phyloP scores from a whole-genome alignment of 2,329 filamentous ascomycete genomes.

The Epichloe elymi region DNA sequence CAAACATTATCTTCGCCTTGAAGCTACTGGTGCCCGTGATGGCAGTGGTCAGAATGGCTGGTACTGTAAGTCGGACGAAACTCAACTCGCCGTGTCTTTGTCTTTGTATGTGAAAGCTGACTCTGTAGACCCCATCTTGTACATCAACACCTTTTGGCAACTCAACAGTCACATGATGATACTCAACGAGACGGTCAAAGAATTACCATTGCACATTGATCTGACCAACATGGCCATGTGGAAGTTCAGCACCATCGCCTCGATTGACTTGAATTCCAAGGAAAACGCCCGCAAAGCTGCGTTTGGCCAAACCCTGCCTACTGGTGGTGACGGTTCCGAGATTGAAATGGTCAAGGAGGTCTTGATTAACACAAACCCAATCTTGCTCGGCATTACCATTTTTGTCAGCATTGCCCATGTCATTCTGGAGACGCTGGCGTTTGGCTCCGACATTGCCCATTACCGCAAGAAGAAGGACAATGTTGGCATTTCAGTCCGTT shows the following conservation, averaged over 20 bases:
- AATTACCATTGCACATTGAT: constrained; percentile 69
- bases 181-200: constrained; percentile 78
- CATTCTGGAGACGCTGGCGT: constrained; percentile 89
- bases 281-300: constrained; percentile 69
- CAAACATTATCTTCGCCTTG: constrained; percentile 66
- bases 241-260: constrained; percentile 80
- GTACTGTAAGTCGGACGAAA: constrained; percentile 48
- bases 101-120: constrained; percentile 8
- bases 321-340: constrained; percentile 79
- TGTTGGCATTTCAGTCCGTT: constrained; percentile 88
- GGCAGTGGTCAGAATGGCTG: constrained; percentile 75
- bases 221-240: constrained; percentile 72
- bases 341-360: constrained; percentile 97
- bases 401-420: constrained; percentile 82
- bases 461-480: constrained; percentile 99
- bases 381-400: constrained; percentile 72
- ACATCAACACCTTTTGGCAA: constrained; percentile 96
- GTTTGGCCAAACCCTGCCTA: constrained; percentile 54
- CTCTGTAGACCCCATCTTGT: constrained; percentile 59
- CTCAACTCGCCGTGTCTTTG: not conserved
- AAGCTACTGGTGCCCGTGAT: constrained; percentile 70
- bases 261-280: constrained; percentile 78
- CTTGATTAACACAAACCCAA: constrained; percentile 85
- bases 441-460: constrained; percentile 94
- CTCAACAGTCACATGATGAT: constrained; percentile 81